Evolutionary conservation across 257 asterid species (phyloP).

Genomic region (Solanum clarkiae): DNA sequence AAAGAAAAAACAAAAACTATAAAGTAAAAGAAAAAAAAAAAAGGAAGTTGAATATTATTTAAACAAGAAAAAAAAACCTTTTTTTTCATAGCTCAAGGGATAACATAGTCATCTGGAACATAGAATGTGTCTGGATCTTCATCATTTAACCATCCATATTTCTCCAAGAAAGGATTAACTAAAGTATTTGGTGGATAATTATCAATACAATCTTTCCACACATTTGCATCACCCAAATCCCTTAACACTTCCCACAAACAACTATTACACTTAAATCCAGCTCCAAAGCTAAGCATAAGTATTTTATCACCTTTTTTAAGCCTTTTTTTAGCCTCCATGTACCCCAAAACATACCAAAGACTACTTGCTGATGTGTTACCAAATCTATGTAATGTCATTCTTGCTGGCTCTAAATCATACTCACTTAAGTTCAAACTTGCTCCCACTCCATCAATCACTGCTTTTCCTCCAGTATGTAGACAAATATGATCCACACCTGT

Average conservation of each 20-base stretch:
- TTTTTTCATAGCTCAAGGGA: slow-evolving; percentile 22
- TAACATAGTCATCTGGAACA: slow-evolving; percentile 55
- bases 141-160: slow-evolving; percentile 64
- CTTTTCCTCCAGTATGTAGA: slow-evolving; percentile 90
- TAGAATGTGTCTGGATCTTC: slow-evolving; percentile 47
- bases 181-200: slow-evolving; percentile 44
- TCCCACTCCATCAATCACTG: slow-evolving; percentile 72
- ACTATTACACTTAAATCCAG: slow-evolving; percentile 94
- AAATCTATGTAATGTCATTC: slow-evolving; percentile 90
- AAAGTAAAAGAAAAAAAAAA: neutral
- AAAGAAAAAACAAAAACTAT: neutral
- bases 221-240: slow-evolving; percentile 51
- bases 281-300: slow-evolving; percentile 87
- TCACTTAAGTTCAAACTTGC: slow-evolving; percentile 36
- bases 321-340: slow-evolving; percentile 79
- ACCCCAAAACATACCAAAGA: slow-evolving; percentile 79
- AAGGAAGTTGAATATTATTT: neutral
- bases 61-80: neutral
- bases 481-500: slow-evolving; percentile 84
- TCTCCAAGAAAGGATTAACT: slow-evolving; percentile 64
- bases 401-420: slow-evolving; percentile 78
- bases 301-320: slow-evolving; percentile 61
- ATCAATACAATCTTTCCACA: slow-evolving; percentile 50
- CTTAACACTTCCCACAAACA: slow-evolving; percentile 78
- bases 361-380: slow-evolving; percentile 96